Conservation (phyloP, 1,139 yeast genomes). For the Diutina sp. region DNA sequence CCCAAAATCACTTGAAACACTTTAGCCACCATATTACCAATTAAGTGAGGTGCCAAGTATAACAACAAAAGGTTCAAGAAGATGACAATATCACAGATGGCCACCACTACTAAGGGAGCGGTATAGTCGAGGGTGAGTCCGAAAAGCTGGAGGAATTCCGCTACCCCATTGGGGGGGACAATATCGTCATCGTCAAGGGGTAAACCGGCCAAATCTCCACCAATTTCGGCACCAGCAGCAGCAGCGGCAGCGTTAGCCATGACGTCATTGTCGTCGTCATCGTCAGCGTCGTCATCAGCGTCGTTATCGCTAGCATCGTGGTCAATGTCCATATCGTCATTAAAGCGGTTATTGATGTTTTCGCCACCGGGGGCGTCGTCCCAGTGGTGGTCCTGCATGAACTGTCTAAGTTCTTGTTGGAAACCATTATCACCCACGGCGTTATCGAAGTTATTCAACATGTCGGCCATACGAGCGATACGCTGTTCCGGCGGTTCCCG, state of each 20-base stretch:
- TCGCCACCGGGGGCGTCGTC: not conserved
- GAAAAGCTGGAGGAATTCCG: constrained; percentile 19
- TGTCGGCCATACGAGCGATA: not conserved
- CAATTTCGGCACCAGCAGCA: not conserved
- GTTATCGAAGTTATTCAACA: constrained; percentile 3
- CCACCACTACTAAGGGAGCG: constrained; percentile 25
- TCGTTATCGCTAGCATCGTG: constrained; percentile 2
- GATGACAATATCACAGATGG: constrained; percentile 28
- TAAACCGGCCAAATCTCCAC: not conserved
- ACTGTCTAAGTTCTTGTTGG: not conserved
- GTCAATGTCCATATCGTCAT: not conserved
- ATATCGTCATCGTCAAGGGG: not conserved
- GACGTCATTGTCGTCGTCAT: constrained; percentile 6
- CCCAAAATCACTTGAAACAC: not conserved
- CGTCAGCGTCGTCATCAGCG: constrained; percentile 4
- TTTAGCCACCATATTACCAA: constrained; percentile 26
- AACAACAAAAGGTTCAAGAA: constrained; percentile 30
- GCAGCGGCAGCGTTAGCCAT: constrained; percentile 2
- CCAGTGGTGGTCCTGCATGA: not conserved
- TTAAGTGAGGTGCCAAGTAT: constrained; percentile 41
- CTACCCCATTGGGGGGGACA: constrained; percentile 5
- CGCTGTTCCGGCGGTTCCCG: not conserved
- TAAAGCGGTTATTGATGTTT: too few species aligned
- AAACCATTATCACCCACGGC: constrained; percentile 3
- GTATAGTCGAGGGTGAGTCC: constrained; percentile 23